phyloP scores from a whole-genome alignment of 768 basidiomycete species.

The Tricholoma sp. region DNA sequence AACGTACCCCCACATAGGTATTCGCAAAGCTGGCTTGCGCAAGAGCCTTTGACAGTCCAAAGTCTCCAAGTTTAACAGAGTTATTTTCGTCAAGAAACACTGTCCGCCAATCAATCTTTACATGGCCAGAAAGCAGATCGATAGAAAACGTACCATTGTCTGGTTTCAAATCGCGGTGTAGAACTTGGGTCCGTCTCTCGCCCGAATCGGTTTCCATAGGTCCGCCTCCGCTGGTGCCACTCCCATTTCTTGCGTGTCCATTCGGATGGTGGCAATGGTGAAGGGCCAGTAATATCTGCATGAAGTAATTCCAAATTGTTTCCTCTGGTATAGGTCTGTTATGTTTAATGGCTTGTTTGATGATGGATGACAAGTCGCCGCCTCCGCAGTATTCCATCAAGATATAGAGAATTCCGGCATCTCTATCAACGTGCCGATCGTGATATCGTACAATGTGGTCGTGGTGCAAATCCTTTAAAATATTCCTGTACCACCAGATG shows the following conservation, averaged over 20 bases:
- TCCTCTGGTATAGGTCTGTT: constrained; percentile 83
- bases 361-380: constrained; percentile 86
- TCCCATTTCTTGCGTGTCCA: constrained; percentile 43
- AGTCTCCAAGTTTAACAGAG: constrained; percentile 94
- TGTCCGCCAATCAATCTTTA: constrained; percentile 22
- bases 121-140: not conserved
- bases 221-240: constrained; percentile 26
- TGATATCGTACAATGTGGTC: constrained; percentile 96
- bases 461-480: constrained; percentile 92
- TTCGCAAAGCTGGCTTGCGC: constrained; percentile 84
- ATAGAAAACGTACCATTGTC: constrained; percentile 74
- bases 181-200: constrained; percentile 63
- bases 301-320: constrained; percentile 92
- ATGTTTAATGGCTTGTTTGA: constrained; percentile 69
- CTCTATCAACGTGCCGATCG: constrained; percentile 88
- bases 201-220: constrained; percentile 19
- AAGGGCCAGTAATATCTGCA: constrained; percentile 86
- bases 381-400: constrained; percentile 99
- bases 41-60: constrained; percentile 92
- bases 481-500: constrained; percentile 55
- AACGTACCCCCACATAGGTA: constrained; percentile 91
- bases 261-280: constrained; percentile 90
- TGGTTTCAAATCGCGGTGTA: constrained; percentile 95
- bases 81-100: constrained; percentile 87
- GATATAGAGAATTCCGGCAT: constrained; percentile 88